Evolutionary conservation across 177 flowering plant species (phyloP).

Genomic region (Vitis hybrid): DNA sequence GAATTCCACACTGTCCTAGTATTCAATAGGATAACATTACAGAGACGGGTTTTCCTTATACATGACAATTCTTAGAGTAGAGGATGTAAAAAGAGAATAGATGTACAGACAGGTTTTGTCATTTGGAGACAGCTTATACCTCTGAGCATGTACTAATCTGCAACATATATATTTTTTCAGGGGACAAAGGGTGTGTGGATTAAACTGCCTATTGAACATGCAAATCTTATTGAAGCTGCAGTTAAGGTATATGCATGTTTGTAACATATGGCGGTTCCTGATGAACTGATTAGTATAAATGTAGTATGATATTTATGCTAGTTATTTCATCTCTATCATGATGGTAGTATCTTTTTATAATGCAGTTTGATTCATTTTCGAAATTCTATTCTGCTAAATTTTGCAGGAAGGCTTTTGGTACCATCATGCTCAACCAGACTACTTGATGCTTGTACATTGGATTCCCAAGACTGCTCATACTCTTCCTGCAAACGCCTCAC

Average conservation of each 20-base stretch:
- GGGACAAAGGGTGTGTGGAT: conserved; percentile 61
- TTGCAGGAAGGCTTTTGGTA: conserved; percentile 60
- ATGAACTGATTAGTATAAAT: background rate
- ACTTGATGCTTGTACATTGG: conserved; percentile 66
- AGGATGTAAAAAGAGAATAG: no score
- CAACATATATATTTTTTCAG: conserved; percentile 16
- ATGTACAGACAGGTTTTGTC: no score
- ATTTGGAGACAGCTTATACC: no score
- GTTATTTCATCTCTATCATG: no score
- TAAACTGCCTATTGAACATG: conserved; percentile 43
- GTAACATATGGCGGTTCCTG: background rate
- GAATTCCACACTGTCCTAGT: no score
- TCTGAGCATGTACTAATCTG: no score
- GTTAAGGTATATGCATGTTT: conserved; percentile 37
- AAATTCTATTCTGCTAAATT: background rate
- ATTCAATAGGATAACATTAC: no score
- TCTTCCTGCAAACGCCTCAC: conserved; percentile 61
- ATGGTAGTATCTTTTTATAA: background rate
- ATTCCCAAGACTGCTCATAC: conserved; percentile 37
- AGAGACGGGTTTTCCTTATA: no score
- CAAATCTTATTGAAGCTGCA: conserved; percentile 48
- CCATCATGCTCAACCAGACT: conserved; percentile 65
- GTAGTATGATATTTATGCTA: no score
- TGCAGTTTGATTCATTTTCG: no score
- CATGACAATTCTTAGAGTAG: no score